Conservation (phyloP, 179 eudicot genomes). For the Vitellaria paradoxa region DNA sequence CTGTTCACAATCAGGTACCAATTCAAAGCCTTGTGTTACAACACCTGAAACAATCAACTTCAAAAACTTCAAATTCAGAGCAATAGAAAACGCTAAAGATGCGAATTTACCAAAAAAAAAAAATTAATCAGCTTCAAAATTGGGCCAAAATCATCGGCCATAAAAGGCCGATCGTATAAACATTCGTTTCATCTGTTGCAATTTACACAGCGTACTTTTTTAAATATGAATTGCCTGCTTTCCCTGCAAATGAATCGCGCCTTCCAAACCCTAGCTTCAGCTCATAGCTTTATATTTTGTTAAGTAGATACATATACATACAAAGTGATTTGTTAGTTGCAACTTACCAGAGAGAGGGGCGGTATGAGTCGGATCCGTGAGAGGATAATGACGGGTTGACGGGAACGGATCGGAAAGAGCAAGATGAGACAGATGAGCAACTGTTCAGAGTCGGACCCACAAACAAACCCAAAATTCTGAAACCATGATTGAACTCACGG, state of each 20-base stretch:
- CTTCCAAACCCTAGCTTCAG: no score
- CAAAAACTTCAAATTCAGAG: slow-evolving; percentile 2
- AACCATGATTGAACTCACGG: not conserved
- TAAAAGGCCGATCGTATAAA: no score
- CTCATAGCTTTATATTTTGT: no score
- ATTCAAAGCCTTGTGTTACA: slow-evolving; percentile 6
- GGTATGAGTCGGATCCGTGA: not conserved
- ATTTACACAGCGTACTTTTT: no score
- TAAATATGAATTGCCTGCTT: no score
- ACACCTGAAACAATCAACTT: slow-evolving; percentile 9
- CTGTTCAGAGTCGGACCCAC: not conserved
- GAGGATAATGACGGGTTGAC: not conserved
- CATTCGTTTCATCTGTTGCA: no score
- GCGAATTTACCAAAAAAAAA: not conserved
- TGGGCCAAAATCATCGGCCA: no score
- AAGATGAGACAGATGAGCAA: not conserved
- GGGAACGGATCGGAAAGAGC: not conserved
- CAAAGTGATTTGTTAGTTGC: not conserved
- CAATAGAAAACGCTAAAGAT: not conserved
- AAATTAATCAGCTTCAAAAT: no score
- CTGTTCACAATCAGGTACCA: not conserved
- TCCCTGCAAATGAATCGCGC: no score
- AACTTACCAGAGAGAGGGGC: not conserved
- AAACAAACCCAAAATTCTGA: not conserved
- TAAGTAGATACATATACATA: not conserved